A percentile compares a stretch with the other conserved stretches of the same genome.
These are phyloP conservation scores for Fusarium sp. DNA, from an alignment of 2,329 filamentous ascomycete species.

Conservation along the genomic window DNA sequence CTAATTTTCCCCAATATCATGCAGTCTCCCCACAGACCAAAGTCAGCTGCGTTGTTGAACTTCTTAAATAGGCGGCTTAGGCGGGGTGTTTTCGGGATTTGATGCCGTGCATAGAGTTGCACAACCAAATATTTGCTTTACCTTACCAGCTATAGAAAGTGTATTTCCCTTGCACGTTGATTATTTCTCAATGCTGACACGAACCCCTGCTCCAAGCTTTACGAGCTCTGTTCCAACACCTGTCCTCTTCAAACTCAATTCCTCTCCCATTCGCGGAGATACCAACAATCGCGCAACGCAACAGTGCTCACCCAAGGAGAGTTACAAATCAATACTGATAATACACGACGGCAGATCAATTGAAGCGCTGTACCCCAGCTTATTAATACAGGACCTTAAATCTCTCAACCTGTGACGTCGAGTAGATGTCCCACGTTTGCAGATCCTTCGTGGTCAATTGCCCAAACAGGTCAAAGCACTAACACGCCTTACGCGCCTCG, in stretches of 20 bases:
- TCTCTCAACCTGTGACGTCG: constrained; percentile 13
- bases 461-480: constrained; percentile 9
- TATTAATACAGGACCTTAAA: background rate
- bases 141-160: background rate
- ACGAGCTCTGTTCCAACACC: background rate
- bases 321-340: background rate
- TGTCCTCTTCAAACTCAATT: background rate
- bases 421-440: constrained; percentile 20
- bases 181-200: background rate
- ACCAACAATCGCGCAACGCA: no score
- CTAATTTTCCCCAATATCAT: background rate
- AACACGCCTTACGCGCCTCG: constrained; percentile 3
- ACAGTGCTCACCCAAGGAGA: background rate
- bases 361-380: background rate
- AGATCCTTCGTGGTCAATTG: constrained; percentile 26
- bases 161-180: background rate
- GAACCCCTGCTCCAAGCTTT: background rate
- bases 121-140: background rate
- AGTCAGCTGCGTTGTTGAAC: background rate
- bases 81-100: background rate
- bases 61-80: background rate
- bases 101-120: background rate
- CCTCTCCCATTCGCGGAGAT: no score
- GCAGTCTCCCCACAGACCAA: background rate
- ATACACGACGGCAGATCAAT: background rate